Evolutionary conservation across 2,329 filamentous ascomycete genomes (phyloP).

Genomic region (Scedosporium dehoogii): DNA sequence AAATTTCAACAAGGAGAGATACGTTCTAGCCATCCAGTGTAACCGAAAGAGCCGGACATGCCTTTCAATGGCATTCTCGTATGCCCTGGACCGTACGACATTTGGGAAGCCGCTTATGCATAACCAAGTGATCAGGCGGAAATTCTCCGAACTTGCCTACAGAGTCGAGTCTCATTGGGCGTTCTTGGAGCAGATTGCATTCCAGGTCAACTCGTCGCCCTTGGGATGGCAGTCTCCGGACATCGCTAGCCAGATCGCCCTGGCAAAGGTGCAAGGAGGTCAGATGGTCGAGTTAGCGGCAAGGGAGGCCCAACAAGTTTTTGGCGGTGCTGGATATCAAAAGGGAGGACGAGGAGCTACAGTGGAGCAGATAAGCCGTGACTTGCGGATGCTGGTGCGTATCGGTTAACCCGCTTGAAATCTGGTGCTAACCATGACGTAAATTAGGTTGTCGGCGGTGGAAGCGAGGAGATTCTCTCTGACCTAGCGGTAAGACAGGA

Average conservation of each 20-base stretch:
- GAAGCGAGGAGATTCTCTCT: slow-evolving; percentile 44
- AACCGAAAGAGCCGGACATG: slow-evolving; percentile 49
- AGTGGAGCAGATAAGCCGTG: slow-evolving; percentile 43
- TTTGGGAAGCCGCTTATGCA: slow-evolving; percentile 49
- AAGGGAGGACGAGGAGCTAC: slow-evolving; percentile 34
- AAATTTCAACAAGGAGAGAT: slow-evolving; percentile 51
- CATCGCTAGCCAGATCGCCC: slow-evolving; percentile 19
- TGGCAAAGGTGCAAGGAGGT: slow-evolving; percentile 38
- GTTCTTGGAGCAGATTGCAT: slow-evolving; percentile 51
- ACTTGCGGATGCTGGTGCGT: slow-evolving; percentile 29
- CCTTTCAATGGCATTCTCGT: slow-evolving; percentile 38
- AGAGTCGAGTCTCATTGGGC: slow-evolving; percentile 52
- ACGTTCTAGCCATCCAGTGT: slow-evolving; percentile 44
- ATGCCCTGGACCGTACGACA: slow-evolving; percentile 42
- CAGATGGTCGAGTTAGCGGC: slow-evolving; percentile 38
- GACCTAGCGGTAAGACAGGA: slow-evolving; percentile 43
- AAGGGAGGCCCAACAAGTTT: slow-evolving; percentile 42
- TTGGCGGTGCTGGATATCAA: slow-evolving; percentile 43
- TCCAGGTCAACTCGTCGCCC: slow-evolving; percentile 30
- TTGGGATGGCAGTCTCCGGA: slow-evolving; percentile 20
- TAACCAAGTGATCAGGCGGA: slow-evolving; percentile 49
- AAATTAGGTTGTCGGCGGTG: slow-evolving; percentile 38
- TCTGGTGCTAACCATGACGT: slow-evolving; percentile 6
- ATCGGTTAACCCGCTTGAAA: not conserved
- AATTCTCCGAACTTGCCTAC: slow-evolving; percentile 48